Percentiles rank a stretch among this genome's conserved stretches.
phyloP scores from a whole-genome alignment of 441 rosid species.

The Populus hybrid region DNA sequence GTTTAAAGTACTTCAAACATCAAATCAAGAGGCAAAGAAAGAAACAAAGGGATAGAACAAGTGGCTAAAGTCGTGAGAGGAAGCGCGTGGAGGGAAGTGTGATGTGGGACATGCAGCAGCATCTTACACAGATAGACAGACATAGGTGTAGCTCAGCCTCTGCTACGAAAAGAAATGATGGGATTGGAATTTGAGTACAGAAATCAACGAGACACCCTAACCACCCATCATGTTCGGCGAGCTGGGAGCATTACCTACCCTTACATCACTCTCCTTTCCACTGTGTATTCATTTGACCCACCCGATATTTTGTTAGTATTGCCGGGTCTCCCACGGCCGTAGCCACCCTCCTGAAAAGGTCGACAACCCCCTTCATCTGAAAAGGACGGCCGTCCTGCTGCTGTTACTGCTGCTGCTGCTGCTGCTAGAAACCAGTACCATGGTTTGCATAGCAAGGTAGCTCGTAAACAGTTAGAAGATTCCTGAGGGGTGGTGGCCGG shows the following conservation, averaged over 20 bases:
- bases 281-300: no score
- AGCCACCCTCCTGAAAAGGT: not conserved
- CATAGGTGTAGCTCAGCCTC: not conserved
- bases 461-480: not conserved
- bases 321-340: not conserved
- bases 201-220: constrained; percentile 21
- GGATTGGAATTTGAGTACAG: constrained; percentile 24
- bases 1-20: no score
- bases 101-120: not conserved
- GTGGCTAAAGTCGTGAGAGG: not conserved
- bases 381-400: not conserved
- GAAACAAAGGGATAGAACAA: not conserved
- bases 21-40: no score
- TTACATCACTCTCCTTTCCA: constrained; percentile 14
- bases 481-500: constrained; percentile 6
- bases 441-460: no score
- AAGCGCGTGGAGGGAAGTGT: not conserved
- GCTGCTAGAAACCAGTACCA: no score
- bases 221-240: constrained; percentile 28
- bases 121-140: not conserved
- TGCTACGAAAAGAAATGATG: constrained; percentile 12
- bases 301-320: not conserved
- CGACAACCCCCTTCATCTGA: not conserved
- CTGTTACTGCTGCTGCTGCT: no score
- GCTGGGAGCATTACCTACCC: constrained; percentile 28